Evolutionary conservation across 2,329 filamentous ascomycete species (phyloP), one percentile per base, ranked within the genome.

Genomic region (Colletotrichum sp.): DNA sequence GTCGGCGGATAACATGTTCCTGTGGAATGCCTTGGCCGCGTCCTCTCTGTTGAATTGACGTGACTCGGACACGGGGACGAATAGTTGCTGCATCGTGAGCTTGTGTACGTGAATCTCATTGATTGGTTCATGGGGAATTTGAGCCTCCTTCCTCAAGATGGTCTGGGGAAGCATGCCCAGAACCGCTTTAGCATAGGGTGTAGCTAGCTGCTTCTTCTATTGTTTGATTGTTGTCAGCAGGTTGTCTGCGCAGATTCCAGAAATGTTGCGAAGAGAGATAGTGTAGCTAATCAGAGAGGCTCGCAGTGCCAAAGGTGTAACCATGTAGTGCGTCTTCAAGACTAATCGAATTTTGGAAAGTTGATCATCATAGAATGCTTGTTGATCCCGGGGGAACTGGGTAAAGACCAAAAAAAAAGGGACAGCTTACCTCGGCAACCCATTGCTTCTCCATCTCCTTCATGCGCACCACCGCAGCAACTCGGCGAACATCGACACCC

Each of bases 291-390:
- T 95, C 93, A 95, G 93, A 93, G 91, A 93, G 91, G 91, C 89
- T 92, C 89, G 90, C 89, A 93, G 93, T 91, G 90, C 90, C 91
- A 91, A 88, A 88, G 91, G 90, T 94, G 89, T 96, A 96, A 98
- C 95, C 95, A 97, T 93, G 89, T 92, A 84, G 74, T 88, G 85
- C 92, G 96, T 98, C 96, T 98, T 98, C 90, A 97, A 98, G 96
- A 98, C 96, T 98, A 98, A 98, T 98, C 96, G 96, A 94, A 93
- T 92, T 90, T 90, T 91, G 86, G 89, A 90, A 95, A 86, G 84
- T 82, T 79, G 81, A 84, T 91, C 90, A 92, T 92, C 90, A 92
- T 85, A 68, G 77, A 80, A 81, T 71, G 70, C 69, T 55, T 14
- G 28, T 61, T 26, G 18, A 32, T 66, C 24, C n/a, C 43, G 18